Percentiles rank a stretch among this genome's conserved stretches.
phyloP scores from a whole-genome alignment of 345 rosid genomes.

The Syzygium oleosum region DNA sequence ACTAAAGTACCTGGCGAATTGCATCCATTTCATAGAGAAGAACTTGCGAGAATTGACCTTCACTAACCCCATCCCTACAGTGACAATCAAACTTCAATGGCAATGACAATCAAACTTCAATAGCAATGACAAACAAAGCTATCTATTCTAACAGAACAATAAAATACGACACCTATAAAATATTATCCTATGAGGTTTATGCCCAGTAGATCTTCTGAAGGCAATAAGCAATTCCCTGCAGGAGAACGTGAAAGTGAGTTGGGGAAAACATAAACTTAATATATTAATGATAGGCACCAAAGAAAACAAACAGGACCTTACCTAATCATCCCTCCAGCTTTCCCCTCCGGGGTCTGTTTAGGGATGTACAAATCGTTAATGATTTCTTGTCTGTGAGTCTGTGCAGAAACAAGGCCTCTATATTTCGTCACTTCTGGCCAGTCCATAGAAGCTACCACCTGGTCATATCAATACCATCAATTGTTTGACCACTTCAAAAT shows the following conservation, averaged over 20 bases:
- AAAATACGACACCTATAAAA: slow-evolving; percentile 42
- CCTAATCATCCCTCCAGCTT: slow-evolving; percentile 59
- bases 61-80: slow-evolving; percentile 83
- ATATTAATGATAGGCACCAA: neutral
- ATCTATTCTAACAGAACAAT: neutral
- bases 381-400: slow-evolving; percentile 55
- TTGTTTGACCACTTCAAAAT: neutral
- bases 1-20: slow-evolving; percentile 36
- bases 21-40: slow-evolving; percentile 52
- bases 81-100: neutral
- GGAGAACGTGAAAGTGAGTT: neutral
- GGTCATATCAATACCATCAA: neutral
- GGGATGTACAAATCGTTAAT: slow-evolving; percentile 51
- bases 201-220: slow-evolving; percentile 25
- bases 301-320: neutral
- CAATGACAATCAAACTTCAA: neutral
- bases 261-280: neutral
- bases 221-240: slow-evolving; percentile 52
- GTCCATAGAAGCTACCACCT: slow-evolving; percentile 92
- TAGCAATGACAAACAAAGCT: neutral
- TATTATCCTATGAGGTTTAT: slow-evolving; percentile 45
- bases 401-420: slow-evolving; percentile 66
- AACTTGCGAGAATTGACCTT: slow-evolving; percentile 64
- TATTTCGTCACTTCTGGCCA: slow-evolving; percentile 81
- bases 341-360: neutral